Percentiles rank a stretch among this genome's conserved stretches.
These are phyloP conservation scores for Magnusiomyces fungicola DNA, from an alignment of 1,139 yeast genomes.

Conservation along the genomic window DNA sequence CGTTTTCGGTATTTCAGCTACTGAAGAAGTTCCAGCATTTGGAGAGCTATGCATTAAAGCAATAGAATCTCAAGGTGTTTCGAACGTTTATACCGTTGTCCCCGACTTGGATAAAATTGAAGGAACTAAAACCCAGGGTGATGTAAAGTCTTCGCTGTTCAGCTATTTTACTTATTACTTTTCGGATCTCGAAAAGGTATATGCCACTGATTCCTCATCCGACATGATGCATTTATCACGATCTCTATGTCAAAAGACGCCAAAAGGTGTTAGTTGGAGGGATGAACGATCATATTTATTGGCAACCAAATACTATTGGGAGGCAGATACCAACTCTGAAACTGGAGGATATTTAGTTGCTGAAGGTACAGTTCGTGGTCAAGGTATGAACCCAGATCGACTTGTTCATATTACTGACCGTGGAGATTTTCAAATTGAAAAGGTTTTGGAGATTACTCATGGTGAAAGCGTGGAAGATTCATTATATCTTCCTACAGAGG, in stretches of 20 bases:
- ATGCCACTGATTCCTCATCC: slow-evolving; percentile 55
- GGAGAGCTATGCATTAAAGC: slow-evolving; percentile 91
- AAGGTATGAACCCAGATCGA: slow-evolving; percentile 70
- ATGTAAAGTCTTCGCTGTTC: slow-evolving; percentile 69
- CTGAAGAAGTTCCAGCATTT: slow-evolving; percentile 69
- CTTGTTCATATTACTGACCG: slow-evolving; percentile 78
- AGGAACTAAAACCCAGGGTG: slow-evolving; percentile 69
- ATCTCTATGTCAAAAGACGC: slow-evolving; percentile 74
- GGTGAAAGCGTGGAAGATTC: background rate
- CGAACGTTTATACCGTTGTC: slow-evolving; percentile 72
- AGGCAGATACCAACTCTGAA: slow-evolving; percentile 32
- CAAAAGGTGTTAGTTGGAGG: slow-evolving; percentile 84
- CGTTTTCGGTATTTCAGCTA: slow-evolving; percentile 77
- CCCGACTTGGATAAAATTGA: slow-evolving; percentile 63
- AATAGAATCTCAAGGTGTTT: slow-evolving; percentile 85
- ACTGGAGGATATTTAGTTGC: slow-evolving; percentile 45
- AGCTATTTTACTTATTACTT: slow-evolving; percentile 86
- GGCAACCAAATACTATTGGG: slow-evolving; percentile 56
- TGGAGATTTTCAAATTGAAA: slow-evolving; percentile 80
- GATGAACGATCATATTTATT: slow-evolving; percentile 82
- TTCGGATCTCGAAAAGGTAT: slow-evolving; percentile 75
- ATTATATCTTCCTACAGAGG: slow-evolving; percentile 24
- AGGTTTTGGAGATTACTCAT: slow-evolving; percentile 18
- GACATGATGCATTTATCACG: slow-evolving; percentile 71
- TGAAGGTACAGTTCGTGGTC: slow-evolving; percentile 82